Percentiles rank a stretch among this genome's conserved stretches.
phyloP scores from a whole-genome alignment of 495 filamentous ascomycete genomes.

The Xylaria cubensis region DNA sequence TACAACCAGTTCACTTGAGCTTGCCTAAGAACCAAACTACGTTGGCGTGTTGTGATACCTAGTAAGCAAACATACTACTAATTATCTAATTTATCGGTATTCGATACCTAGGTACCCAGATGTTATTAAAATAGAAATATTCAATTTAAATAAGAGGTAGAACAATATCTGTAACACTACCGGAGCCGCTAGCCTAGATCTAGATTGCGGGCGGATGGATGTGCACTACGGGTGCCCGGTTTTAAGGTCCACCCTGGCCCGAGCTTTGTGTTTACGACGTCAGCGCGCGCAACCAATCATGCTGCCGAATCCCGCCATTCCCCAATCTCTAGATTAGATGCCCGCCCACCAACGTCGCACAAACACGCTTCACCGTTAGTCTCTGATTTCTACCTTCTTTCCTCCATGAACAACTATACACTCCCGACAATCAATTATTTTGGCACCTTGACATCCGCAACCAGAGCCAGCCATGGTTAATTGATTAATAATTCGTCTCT shows the following conservation, averaged over 20 bases:
- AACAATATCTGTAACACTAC: neutral
- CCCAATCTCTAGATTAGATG: neutral
- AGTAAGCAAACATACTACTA: too few species aligned
- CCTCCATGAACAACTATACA: slow-evolving; percentile 3
- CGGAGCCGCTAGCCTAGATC: neutral
- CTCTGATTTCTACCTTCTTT: neutral
- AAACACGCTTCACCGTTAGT: neutral
- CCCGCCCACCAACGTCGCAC: slow-evolving; percentile 13
- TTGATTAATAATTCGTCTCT: slow-evolving; percentile 27
- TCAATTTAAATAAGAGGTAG: neutral
- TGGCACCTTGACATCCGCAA: slow-evolving; percentile 1
- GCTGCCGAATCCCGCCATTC: neutral
- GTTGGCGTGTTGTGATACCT: too few species aligned
- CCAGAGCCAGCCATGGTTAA: slow-evolving; percentile 35
- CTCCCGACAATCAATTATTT: slow-evolving; percentile 5
- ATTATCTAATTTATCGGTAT: too few species aligned
- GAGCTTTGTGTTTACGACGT: slow-evolving; percentile 28
- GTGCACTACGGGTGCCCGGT: neutral
- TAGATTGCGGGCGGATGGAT: neutral
- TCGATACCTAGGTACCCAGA: neutral
- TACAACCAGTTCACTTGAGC: too few species aligned
- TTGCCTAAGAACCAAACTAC: too few species aligned
- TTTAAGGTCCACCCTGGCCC: slow-evolving; percentile 16
- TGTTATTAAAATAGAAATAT: neutral
- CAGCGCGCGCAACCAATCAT: slow-evolving; percentile 6